Evolutionary conservation across 108 stramenopile species (phyloP), one percentile per base, ranked within the genome.

Genomic region (Nannochloropsis granulata): DNA sequence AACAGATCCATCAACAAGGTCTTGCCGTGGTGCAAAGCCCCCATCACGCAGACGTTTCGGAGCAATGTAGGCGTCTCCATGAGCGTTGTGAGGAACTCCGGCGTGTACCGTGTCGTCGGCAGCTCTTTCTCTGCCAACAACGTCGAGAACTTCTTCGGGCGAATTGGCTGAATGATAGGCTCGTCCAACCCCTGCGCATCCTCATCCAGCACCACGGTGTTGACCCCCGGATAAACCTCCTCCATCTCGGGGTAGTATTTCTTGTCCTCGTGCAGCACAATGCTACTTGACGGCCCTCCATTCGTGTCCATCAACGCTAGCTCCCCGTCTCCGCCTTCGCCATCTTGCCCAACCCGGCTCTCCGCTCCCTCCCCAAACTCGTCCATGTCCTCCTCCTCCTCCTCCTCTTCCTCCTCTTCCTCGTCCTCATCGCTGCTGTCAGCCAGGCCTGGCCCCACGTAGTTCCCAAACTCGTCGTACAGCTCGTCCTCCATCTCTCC

Each of bases 381-480:
- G 19, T 83, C 44, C 56, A 71, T 71, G 23, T 86, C 87, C 23
- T 87, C 87, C 44, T 90, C 85, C 24, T 89, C 89, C 45, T 88
- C 88, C 44, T 88, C 87, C 12, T 89, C 88, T 11, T 88, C 90
- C 78, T 89, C 89, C 8, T 90, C 90, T 12, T 89, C 90, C 3
- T 86, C 85, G 12, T 89, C 90, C 34, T 94, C 91, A 25, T 91
- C 94, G 44, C 84, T 84, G 83, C 83, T 89, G 78, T 86, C 88
- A 84, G 96, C 97, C 56, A 96, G 89, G 81, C 97, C 97, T 19
- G 97, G 96, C n/a, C 99, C 99, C 86, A 99, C 95, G 92, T 98
- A 98, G 88, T 99, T 99, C 71, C 99, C 99, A 86, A 99, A 99
- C 92, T 99, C 99, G 87, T 99, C 99, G 91, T 98, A 99, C 80